Evolutionary conservation across 805 yeast species (phyloP).

Genomic region (Saturnispora quitensis): DNA sequence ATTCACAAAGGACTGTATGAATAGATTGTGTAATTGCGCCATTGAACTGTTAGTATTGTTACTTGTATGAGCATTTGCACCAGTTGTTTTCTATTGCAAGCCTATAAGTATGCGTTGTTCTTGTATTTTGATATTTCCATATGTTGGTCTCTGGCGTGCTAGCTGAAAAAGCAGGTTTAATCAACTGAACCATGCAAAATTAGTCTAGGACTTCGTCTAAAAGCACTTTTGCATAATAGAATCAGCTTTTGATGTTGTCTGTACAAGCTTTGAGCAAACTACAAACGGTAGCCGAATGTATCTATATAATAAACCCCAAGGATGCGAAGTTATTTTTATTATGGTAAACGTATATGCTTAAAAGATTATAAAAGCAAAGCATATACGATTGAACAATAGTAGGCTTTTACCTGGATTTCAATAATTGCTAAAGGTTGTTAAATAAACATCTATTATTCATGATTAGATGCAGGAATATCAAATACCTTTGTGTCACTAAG

Average conservation of each 20-base stretch:
- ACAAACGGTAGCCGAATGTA: not conserved
- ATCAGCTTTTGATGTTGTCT: not conserved
- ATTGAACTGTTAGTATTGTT: not conserved
- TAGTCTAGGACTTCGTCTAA: not conserved
- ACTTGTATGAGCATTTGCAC: not conserved
- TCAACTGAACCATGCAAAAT: not conserved
- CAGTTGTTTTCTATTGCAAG: not conserved
- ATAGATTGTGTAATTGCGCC: not conserved
- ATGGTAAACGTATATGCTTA: not conserved
- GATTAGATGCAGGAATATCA: not conserved
- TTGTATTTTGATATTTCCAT: not conserved
- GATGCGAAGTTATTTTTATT: not conserved
- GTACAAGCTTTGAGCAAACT: not conserved
- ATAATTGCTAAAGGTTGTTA: not conserved
- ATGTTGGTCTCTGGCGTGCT: not conserved
- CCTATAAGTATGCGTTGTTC: not conserved
- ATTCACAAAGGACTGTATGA: not conserved
- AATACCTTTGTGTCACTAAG: not conserved
- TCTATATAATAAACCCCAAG: not conserved
- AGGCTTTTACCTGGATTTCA: not conserved
- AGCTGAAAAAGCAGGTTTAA: not conserved
- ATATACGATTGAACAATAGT: not conserved
- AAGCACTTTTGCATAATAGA: not conserved
- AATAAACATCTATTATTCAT: not conserved
- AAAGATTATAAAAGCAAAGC: not conserved